Evolutionary conservation across 208 protist species (phyloP).

Genomic region (Leptomonas pyrrhocoris): DNA sequence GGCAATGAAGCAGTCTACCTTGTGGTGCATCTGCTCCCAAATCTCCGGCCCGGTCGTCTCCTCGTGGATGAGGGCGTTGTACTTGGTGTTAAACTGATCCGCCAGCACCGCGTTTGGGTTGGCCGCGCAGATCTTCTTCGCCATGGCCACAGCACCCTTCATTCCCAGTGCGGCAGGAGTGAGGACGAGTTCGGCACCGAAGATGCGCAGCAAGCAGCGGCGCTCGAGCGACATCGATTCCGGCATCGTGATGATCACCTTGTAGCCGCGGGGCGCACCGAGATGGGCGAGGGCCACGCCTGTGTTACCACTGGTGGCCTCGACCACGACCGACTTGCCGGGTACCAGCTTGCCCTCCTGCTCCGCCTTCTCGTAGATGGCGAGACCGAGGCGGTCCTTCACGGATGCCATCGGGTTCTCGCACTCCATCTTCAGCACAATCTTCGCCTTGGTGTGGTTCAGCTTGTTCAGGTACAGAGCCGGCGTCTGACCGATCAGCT

Average conservation of each 20-base stretch:
- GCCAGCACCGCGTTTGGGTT: slow-evolving; percentile 81
- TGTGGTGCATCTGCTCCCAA: slow-evolving; percentile 74
- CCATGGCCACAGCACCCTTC: slow-evolving; percentile 86
- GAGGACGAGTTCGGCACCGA: slow-evolving; percentile 89
- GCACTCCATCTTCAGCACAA: slow-evolving; percentile 87
- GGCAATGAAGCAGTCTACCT: slow-evolving; percentile 85
- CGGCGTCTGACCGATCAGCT: slow-evolving; percentile 91
- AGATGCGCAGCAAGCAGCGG: slow-evolving; percentile 79
- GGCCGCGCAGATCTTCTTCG: slow-evolving; percentile 71
- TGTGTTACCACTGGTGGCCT: slow-evolving; percentile 92
- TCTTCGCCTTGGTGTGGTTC: slow-evolving; percentile 76
- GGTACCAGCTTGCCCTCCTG: slow-evolving; percentile 76
- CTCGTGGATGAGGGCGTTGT: slow-evolving; percentile 89
- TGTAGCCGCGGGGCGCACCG: slow-evolving; percentile 81
- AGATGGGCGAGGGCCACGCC: slow-evolving; percentile 87
- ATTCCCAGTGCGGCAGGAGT: slow-evolving; percentile 89
- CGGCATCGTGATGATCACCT: slow-evolving; percentile 91
- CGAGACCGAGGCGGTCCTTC: slow-evolving; percentile 86
- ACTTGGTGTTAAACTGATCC: slow-evolving; percentile 88
- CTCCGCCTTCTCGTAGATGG: slow-evolving; percentile 86
- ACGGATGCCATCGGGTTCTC: slow-evolving; percentile 87
- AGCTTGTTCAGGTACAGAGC: slow-evolving; percentile 85
- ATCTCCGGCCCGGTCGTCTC: slow-evolving; percentile 93
- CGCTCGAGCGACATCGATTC: slow-evolving; percentile 92
- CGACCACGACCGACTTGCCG: slow-evolving; percentile 86